Base-by-base conservation (phyloP, 345 rosid species). In the Syzygium jambos region DNA sequence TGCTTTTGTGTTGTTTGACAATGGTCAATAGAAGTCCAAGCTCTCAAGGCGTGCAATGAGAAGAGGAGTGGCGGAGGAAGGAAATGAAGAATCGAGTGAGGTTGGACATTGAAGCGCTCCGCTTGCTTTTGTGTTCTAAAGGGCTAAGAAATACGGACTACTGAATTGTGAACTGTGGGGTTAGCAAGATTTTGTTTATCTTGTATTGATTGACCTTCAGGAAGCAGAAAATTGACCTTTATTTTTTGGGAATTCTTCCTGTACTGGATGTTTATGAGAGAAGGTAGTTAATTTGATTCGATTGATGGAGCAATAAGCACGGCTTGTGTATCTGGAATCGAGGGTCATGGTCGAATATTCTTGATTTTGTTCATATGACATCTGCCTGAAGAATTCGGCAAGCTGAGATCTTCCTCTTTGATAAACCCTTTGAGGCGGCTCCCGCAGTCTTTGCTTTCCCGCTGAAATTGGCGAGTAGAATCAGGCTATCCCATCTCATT, bases 21-120 rank as follows among this genome's bases (percentile, higher is more conserved):
- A 54, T 85, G 78, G 38, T 73, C 49, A 0, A 73, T 90, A 93
- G 95, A 93, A 90, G 94, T 94, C 85, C 95, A 90, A 87, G 96
- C 96, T 59, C 87, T 94, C 89, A 94, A 94, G 92, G 94, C 91
- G 27, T 94, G 96, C 90, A 90, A 90, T 56, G 93, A 92, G 85
- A 87, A 85, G 92, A 91, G 88, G 90, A 92, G 90, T 78, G 89
- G 78, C 14, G 83, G 65, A 87, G 51, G 86, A 86, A 86, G 82
- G 65, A 91, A 85, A 87, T 91, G 91, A 92, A 85, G 27, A 43
- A 54, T 55, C 61, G 0, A 38, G 25, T 9, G 0, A 34, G 80
- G 80, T 73, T 73, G 80, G 19, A 73, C 80, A 22, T 9, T 34
- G 49, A 38, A 73, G 10, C 49, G 9, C 80, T 19, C 12, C 27